These are phyloP conservation scores for Clonostachys rhizophaga DNA, from an alignment of 2,329 filamentous ascomycete genomes.

Conservation along the genomic window DNA sequence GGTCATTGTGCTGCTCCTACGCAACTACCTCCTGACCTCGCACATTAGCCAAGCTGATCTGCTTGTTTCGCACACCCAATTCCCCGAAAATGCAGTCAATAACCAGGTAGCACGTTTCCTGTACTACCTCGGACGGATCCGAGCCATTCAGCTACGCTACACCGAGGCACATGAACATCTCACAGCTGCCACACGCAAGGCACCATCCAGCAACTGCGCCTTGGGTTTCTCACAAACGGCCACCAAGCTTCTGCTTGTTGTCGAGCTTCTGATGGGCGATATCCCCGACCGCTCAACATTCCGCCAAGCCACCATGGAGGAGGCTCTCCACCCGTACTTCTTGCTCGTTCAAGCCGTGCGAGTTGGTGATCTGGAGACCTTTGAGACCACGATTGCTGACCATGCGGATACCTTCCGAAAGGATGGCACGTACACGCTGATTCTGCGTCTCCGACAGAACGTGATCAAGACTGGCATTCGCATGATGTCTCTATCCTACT, in stretches of 20 bases:
- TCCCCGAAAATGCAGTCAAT: constrained; percentile 90
- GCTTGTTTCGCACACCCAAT: constrained; percentile 91
- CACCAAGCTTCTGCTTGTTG: constrained; percentile 92
- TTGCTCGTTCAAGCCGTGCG: constrained; percentile 91
- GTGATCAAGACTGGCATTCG: constrained; percentile 99
- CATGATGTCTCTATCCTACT: constrained; percentile 98
- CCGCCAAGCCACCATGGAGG: constrained; percentile 82
- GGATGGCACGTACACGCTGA: constrained; percentile 92
- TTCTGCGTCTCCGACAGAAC: constrained; percentile 91
- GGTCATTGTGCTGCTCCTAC: constrained; percentile 88
- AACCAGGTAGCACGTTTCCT: constrained; percentile 97
- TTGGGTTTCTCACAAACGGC: constrained; percentile 94
- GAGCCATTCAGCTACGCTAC: constrained; percentile 93
- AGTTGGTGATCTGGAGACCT: constrained; percentile 92
- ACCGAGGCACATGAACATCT: constrained; percentile 95
- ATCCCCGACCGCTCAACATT: constrained; percentile 95
- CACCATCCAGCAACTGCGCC: constrained; percentile 82
- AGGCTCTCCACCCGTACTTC: constrained; percentile 87
- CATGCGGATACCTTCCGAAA: constrained; percentile 83
- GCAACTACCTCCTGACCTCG: constrained; percentile 93
- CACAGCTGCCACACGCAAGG: constrained; percentile 89
- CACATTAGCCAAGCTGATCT: constrained; percentile 97
- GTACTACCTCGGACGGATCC: constrained; percentile 95
- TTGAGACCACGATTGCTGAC: constrained; percentile 78
- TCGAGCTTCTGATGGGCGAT: constrained; percentile 96